Conservation (phyloP, 805 yeast species). For the Brettanomyces bruxellensis region DNA sequence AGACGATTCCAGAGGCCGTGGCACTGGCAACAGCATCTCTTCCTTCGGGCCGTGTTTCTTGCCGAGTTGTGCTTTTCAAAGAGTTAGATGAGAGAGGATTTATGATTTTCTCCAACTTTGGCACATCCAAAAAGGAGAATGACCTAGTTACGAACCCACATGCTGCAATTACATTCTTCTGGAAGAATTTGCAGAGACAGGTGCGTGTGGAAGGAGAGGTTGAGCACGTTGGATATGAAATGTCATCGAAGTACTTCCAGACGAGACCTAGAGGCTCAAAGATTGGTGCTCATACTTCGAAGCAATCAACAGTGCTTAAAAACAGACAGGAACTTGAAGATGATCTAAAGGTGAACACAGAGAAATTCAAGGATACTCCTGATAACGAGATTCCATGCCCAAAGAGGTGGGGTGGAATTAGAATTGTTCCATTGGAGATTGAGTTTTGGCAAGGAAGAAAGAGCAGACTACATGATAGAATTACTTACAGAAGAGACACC, state of each 20-base stretch:
- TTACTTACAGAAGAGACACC: slow-evolving; percentile 54
- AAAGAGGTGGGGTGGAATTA: slow-evolving; percentile 90
- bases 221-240: slow-evolving; percentile 65
- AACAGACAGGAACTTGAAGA: slow-evolving; percentile 55
- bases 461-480: slow-evolving; percentile 84
- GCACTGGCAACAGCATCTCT: slow-evolving; percentile 81
- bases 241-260: slow-evolving; percentile 66
- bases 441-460: slow-evolving; percentile 98
- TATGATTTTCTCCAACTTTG: slow-evolving; percentile 88
- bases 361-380: slow-evolving; percentile 43
- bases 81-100: slow-evolving; percentile 84
- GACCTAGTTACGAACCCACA: slow-evolving; percentile 67
- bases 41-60: slow-evolving; percentile 86
- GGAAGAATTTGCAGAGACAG: slow-evolving; percentile 87
- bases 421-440: slow-evolving; percentile 79
- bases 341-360: slow-evolving; percentile 36
- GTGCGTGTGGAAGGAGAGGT: slow-evolving; percentile 86
- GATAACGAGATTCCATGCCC: slow-evolving; percentile 80
- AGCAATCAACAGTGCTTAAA: slow-evolving; percentile 60
- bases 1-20: slow-evolving; percentile 72
- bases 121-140: slow-evolving; percentile 65
- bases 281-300: slow-evolving; percentile 96
- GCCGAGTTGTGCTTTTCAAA: slow-evolving; percentile 77
- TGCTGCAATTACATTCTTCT: slow-evolving; percentile 82
- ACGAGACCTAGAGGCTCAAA: slow-evolving; percentile 90